Evolutionary conservation across 1,139 yeast genomes (phyloP).

Genomic region (Candida glucosophila): DNA sequence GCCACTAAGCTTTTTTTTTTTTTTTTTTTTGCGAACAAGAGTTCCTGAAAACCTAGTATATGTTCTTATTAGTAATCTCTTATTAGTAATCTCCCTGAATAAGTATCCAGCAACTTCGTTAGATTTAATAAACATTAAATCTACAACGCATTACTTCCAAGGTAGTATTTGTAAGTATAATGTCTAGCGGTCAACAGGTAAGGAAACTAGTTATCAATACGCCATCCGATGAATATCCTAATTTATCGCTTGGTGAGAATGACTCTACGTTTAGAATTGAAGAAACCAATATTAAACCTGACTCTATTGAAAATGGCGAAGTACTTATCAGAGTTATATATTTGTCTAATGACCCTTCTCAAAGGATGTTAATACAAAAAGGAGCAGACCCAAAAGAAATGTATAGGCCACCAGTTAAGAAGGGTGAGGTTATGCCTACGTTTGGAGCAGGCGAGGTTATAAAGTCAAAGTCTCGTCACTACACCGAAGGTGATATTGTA

Average conservation of each 20-base stretch:
- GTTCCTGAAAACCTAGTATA: no score
- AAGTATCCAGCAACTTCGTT: no score
- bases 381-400: constrained; percentile 11
- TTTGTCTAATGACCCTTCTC: constrained; percentile 23
- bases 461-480: constrained; percentile 14
- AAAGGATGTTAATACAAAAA: constrained; percentile 18
- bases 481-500: constrained; percentile 14
- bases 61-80: no score
- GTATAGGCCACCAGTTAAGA: constrained; percentile 13
- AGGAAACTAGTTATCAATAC: no score
- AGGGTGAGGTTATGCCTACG: constrained; percentile 13
- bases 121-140: no score
- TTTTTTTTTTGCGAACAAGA: no score
- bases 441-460: constrained; percentile 16
- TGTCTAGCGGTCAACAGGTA: no score
- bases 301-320: constrained; percentile 10
- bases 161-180: no score
- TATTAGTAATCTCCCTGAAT: no score
- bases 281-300: constrained; percentile 5
- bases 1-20: no score
- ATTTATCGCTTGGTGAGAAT: constrained; percentile 6
- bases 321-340: constrained; percentile 12
- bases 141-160: no score
- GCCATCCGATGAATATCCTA: no score
- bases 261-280: constrained; percentile 8